Percentiles rank a stretch among this genome's conserved stretches.
Evolutionary conservation across 2,329 filamentous ascomycete species (phyloP).

Genomic region (Cercospora janseana): DNA sequence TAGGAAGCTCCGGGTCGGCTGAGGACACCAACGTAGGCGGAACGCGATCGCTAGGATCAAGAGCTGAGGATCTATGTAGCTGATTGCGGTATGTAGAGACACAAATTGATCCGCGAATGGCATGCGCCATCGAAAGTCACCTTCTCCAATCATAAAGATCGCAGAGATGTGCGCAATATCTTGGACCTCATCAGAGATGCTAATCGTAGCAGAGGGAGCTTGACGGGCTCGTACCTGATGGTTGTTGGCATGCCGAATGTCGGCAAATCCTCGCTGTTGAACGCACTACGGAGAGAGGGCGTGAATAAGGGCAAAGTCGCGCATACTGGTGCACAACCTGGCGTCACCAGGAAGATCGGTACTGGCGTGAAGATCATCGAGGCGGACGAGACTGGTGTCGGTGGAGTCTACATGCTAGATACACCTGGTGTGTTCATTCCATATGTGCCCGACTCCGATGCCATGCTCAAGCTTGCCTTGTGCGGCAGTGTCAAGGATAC

Average conservation of each 20-base stretch:
- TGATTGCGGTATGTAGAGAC: constrained; percentile 35
- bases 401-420: constrained; percentile 77
- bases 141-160: constrained; percentile 53
- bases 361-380: constrained; percentile 74
- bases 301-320: constrained; percentile 69
- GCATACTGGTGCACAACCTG: constrained; percentile 79
- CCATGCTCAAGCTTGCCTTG: constrained; percentile 93
- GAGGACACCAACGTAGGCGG: constrained; percentile 33
- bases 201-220: constrained; percentile 52
- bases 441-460: constrained; percentile 77
- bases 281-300: constrained; percentile 71
- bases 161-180: constrained; percentile 46
- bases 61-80: constrained; percentile 7
- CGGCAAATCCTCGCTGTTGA: constrained; percentile 92
- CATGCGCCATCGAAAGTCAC: constrained; percentile 53
- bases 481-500: constrained; percentile 89
- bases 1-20: constrained; percentile 53
- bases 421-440: constrained; percentile 95
- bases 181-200: constrained; percentile 53
- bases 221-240: constrained; percentile 82
- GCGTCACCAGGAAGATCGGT: constrained; percentile 81
- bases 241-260: constrained; percentile 98
- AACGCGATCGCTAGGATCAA: constrained; percentile 19
- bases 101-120: constrained; percentile 55
- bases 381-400: constrained; percentile 50